Conservation (phyloP, 768 basidiomycete species). For the Kwoniella mangroviensis region DNA sequence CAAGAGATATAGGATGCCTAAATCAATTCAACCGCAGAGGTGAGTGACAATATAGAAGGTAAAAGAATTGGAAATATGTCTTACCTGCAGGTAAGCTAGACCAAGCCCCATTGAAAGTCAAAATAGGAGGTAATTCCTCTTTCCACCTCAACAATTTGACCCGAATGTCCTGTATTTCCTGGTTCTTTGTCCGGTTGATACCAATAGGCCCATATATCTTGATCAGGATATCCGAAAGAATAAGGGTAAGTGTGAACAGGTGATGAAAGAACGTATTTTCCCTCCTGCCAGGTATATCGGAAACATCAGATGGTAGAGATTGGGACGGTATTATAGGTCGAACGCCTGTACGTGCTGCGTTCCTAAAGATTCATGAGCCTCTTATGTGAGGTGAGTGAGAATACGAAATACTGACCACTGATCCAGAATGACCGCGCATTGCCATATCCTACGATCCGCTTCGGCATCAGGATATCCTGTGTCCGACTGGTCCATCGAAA, state of each 20-base stretch:
- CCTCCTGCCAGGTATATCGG: neutral
- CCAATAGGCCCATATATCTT: constrained; percentile 24
- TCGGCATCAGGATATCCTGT: neutral
- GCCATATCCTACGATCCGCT: constrained; percentile 28
- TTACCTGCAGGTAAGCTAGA: constrained; percentile 16
- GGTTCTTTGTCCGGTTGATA: constrained; percentile 16
- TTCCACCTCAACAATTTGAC: constrained; percentile 15
- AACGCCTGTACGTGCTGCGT: constrained; percentile 22
- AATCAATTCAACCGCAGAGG: neutral
- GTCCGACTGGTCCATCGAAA: constrained; percentile 19
- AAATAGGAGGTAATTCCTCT: constrained; percentile 5
- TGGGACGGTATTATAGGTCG: constrained; percentile 18
- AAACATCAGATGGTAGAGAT: neutral
- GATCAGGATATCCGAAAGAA: constrained; percentile 9
- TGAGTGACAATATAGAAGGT: neutral
- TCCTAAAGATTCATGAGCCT: constrained; percentile 10
- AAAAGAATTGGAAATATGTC: neutral
- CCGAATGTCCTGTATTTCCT: constrained; percentile 15
- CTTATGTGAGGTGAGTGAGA: neutral
- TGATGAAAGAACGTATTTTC: constrained; percentile 11
- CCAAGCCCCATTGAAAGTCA: constrained; percentile 19
- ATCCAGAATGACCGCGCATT: constrained; percentile 29
- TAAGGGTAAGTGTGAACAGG: constrained; percentile 9
- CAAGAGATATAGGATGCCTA: constrained; percentile 27
- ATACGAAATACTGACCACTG: constrained; percentile 21